phyloP scores from a whole-genome alignment of 768 basidiomycete genomes.

The Guyanaporus albipodus region DNA sequence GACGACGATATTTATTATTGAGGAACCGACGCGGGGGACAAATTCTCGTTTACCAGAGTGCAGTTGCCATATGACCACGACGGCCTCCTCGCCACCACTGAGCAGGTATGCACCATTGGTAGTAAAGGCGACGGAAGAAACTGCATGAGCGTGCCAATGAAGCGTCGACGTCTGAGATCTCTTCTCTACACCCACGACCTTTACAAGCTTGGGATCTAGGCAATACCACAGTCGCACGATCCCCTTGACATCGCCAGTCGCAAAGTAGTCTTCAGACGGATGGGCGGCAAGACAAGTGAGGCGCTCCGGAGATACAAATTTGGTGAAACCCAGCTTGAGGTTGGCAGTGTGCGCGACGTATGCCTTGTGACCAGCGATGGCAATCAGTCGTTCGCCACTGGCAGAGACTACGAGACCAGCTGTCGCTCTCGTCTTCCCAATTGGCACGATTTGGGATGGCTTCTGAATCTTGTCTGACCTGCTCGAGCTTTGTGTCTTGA shows the following conservation, averaged over 20 bases:
- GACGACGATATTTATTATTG: slow-evolving; percentile 69
- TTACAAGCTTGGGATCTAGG: slow-evolving; percentile 55
- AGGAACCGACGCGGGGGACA: slow-evolving; percentile 86
- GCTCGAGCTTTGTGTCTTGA: slow-evolving; percentile 39
- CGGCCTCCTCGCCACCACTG: slow-evolving; percentile 93
- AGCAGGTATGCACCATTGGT: slow-evolving; percentile 88
- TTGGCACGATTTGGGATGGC: slow-evolving; percentile 46
- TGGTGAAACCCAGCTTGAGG: slow-evolving; percentile 65
- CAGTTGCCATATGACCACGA: slow-evolving; percentile 96
- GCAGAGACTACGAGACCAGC: slow-evolving; percentile 69
- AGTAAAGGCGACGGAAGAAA: slow-evolving; percentile 83
- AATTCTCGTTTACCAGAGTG: slow-evolving; percentile 87
- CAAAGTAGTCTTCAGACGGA: slow-evolving; percentile 89
- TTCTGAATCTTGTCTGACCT: slow-evolving; percentile 40
- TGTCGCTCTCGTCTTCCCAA: slow-evolving; percentile 67
- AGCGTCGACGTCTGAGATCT: slow-evolving; percentile 79
- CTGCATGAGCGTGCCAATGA: slow-evolving; percentile 97
- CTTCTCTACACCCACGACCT: slow-evolving; percentile 64
- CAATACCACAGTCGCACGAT: slow-evolving; percentile 92
- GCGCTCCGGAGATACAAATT: slow-evolving; percentile 75
- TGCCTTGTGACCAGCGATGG: slow-evolving; percentile 69
- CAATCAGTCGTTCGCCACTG: slow-evolving; percentile 75
- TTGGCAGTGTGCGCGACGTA: slow-evolving; percentile 64
- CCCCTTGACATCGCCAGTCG: slow-evolving; percentile 87
- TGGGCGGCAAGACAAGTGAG: slow-evolving; percentile 86